These are phyloP conservation scores for Penicillium turbatum DNA, from an alignment of 495 filamentous ascomycete genomes.

Conservation along the genomic window DNA sequence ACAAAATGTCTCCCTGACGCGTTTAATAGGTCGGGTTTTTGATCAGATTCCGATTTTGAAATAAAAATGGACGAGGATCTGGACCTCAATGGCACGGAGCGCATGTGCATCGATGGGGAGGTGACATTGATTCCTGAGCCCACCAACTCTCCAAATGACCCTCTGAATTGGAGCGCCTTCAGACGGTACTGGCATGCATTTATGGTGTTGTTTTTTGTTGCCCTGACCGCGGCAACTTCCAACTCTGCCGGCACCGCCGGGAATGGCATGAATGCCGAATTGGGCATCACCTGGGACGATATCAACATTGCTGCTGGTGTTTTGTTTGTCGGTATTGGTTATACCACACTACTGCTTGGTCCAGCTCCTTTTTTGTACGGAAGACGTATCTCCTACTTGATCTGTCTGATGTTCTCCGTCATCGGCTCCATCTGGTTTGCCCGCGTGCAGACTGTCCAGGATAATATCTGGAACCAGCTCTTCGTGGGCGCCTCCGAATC, in stretches of 20 bases:
- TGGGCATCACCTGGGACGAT: conserved; percentile 20
- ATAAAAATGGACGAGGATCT: conserved; percentile 7
- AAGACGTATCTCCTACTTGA: conserved; percentile 21
- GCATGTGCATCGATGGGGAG: conserved; percentile 24
- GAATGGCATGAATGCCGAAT: conserved; percentile 21
- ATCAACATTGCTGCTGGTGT: conserved; percentile 28
- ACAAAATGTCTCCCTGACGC: neutral
- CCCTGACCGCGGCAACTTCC: conserved; percentile 25
- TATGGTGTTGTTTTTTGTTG: conserved; percentile 22
- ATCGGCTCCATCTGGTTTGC: conserved; percentile 25
- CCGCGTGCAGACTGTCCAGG: conserved; percentile 9
- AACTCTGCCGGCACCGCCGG: conserved; percentile 28
- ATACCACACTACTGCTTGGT: conserved; percentile 19
- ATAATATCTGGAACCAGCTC: conserved; percentile 27
- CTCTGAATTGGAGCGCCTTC: conserved; percentile 47
- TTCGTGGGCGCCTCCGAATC: conserved; percentile 29
- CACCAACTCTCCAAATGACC: conserved; percentile 48
- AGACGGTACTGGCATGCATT: conserved; percentile 38
- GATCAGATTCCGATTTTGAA: conserved; percentile 1
- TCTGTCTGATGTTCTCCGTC: conserved; percentile 22
- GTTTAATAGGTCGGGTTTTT: neutral
- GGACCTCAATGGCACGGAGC: conserved; percentile 18
- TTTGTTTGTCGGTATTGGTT: conserved; percentile 25
- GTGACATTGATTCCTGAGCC: conserved; percentile 48
- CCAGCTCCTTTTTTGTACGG: conserved; percentile 26